Percentiles rank a stretch among this genome's conserved stretches.
phyloP scores from a whole-genome alignment of 2,329 filamentous ascomycete genomes.

The Diaporthe ilicicola region DNA sequence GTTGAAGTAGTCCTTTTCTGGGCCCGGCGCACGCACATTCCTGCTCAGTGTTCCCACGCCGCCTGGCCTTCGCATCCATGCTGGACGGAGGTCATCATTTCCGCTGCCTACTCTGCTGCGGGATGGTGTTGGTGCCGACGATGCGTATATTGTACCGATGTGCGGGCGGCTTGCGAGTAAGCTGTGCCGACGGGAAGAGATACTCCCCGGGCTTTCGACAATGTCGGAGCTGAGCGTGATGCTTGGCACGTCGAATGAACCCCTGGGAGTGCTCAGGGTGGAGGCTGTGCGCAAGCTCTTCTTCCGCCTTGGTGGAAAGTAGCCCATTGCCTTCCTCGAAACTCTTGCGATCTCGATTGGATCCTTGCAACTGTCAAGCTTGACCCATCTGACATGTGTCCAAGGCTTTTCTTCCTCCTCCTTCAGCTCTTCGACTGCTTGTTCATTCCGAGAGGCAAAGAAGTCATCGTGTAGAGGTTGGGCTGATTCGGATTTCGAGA shows the following conservation, averaged over 20 bases:
- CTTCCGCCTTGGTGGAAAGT: slow-evolving; percentile 90
- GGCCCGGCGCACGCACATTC: slow-evolving; percentile 77
- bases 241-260: slow-evolving; percentile 68
- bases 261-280: slow-evolving; percentile 71
- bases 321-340: slow-evolving; percentile 81
- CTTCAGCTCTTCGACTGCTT: slow-evolving; percentile 40
- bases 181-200: slow-evolving; percentile 53
- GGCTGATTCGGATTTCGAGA: slow-evolving; percentile 38
- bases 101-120: slow-evolving; percentile 50
- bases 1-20: slow-evolving; percentile 85
- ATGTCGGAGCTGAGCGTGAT: slow-evolving; percentile 47
- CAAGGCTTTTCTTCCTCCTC: slow-evolving; percentile 73
- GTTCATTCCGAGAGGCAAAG: slow-evolving; percentile 50
- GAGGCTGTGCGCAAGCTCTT: slow-evolving; percentile 78
- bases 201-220: slow-evolving; percentile 46
- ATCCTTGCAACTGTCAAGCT: slow-evolving; percentile 72
- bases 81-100: slow-evolving; percentile 51
- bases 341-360: slow-evolving; percentile 89
- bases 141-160: slow-evolving; percentile 40
- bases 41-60: slow-evolving; percentile 85
- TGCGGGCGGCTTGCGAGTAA: slow-evolving; percentile 48
- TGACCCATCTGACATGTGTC: slow-evolving; percentile 90
- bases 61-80: slow-evolving; percentile 82
- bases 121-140: slow-evolving; percentile 43
- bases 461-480: slow-evolving; percentile 50